Base-by-base conservation (phyloP, 1,139 yeast species). In the Blastobotrys illinoisensis region DNA sequence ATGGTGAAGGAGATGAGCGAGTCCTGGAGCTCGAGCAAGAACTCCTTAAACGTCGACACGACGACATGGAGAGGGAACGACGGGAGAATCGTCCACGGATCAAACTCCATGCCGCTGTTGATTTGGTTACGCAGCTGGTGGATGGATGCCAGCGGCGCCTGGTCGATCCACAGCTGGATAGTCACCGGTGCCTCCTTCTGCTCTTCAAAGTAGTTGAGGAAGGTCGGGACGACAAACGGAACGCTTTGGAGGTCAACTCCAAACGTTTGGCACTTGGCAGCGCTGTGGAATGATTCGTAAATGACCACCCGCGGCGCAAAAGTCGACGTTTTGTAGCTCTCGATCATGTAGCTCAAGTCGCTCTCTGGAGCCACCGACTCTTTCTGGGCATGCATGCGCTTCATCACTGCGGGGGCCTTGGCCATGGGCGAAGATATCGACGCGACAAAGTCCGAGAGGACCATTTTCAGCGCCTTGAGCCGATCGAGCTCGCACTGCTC, bases 401-500 rank as follows among this genome's bases (percentile, higher is more conserved):
- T 72, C 20, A 78, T 68, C 9, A 46, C 48, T 20, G 51, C 44
- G 5, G 23, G n/a, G 3, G 51, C 21, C n/a, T 51, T 46, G 6
- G 26, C 23, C 52, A 51, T n/a, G 60, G 82, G 79, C 60, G 82
- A 67, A 5, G 79, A 73, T 51, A 82, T 74, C 21, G 82, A 74
- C 1, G 81, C 74, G 44, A 86, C 75, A 63, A 83, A 85, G 63
- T 86, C 93, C 57, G 77, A 74, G 11, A 86, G 77, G 0, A 82
- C 90, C 59, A 81, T 81, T 64, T 86, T 84, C 50, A 87, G 70
- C 0, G 88, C 89, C 55, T 76, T 77, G 53, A 85, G 71, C 62
- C 96, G 76, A 67, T 87, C 95, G 47, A 81, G 70, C 70, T 88
- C 96, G 66, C 91, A 85, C 61, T 82, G 82, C 67, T 87, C 90